Evolutionary conservation across 2,329 filamentous ascomycete genomes (phyloP).

Genomic region (Trichophyton schoenleinii): DNA sequence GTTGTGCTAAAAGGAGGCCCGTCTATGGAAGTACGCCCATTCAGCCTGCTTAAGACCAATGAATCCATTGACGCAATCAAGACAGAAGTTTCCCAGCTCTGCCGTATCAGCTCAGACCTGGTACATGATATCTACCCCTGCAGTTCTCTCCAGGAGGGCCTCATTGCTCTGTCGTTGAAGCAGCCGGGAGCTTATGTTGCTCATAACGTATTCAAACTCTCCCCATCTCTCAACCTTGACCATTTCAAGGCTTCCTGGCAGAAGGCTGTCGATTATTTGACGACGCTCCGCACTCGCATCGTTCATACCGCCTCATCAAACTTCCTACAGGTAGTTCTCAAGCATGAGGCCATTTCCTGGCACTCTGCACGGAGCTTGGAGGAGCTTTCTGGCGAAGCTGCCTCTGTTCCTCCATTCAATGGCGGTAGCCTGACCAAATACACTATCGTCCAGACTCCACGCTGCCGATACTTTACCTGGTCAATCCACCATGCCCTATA

Average conservation of each 20-base stretch:
- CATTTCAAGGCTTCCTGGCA: constrained; percentile 39
- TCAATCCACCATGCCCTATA: constrained; percentile 42
- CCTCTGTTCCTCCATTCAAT: constrained; percentile 23
- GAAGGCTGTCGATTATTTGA: constrained; percentile 31
- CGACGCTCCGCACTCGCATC: constrained; percentile 39
- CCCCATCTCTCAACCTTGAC: constrained; percentile 26
- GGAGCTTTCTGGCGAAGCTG: constrained; percentile 16
- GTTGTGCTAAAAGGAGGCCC: not conserved
- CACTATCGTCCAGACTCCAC: constrained; percentile 23
- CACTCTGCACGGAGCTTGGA: constrained; percentile 19
- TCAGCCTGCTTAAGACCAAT: constrained; percentile 13
- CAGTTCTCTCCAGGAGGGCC: constrained; percentile 34
- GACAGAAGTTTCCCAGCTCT: constrained; percentile 19
- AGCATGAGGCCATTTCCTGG: constrained; percentile 26
- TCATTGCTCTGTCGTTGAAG: constrained; percentile 38
- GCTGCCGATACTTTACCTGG: constrained; percentile 33
- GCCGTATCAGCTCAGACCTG: constrained; percentile 18
- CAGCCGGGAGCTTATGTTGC: constrained; percentile 38
- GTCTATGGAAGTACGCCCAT: constrained; percentile 8
- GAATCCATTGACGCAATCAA: constrained; percentile 5
- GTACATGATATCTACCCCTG: constrained; percentile 34
- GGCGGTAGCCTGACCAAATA: constrained; percentile 26
- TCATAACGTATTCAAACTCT: constrained; percentile 33
- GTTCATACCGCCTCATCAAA: constrained; percentile 27
- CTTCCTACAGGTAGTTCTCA: constrained; percentile 32